Conservation (phyloP, 805 yeast genomes). For the Wickerhamomyces xylosicus region DNA sequence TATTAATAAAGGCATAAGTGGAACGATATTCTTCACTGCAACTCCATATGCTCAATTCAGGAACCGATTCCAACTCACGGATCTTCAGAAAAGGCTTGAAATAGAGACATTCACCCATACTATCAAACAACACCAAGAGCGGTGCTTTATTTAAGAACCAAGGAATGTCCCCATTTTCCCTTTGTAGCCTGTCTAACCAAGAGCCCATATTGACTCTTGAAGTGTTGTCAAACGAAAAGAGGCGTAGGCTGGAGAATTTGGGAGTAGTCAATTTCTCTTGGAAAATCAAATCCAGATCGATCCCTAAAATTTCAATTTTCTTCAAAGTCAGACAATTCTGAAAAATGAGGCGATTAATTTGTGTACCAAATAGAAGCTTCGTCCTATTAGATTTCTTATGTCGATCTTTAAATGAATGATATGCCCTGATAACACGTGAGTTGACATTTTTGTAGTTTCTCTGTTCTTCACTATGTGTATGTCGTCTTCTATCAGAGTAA, state of each 20-base stretch:
- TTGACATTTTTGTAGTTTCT: not conserved
- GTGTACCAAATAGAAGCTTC: conserved; percentile 1
- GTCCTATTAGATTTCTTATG: not conserved
- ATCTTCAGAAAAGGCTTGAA: conserved; percentile 1
- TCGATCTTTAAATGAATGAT: not conserved
- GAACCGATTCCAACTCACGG: not conserved
- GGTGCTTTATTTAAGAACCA: conserved; percentile 7
- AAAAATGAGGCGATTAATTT: conserved; percentile 3
- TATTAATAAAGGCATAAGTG: not conserved
- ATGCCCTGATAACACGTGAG: not conserved
- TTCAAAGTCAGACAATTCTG: conserved; percentile 1
- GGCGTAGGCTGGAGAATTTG: conserved; percentile 13
- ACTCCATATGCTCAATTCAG: conserved; percentile 7
- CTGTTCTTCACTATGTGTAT: not conserved
- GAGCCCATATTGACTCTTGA: conserved; percentile 9
- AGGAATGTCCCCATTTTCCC: conserved; percentile 3
- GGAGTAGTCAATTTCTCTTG: not conserved
- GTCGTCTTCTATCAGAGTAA: not conserved
- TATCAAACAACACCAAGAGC: conserved; percentile 13
- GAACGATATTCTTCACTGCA: not conserved
- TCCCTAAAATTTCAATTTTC: conserved; percentile 12
- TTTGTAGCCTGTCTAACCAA: conserved; percentile 15
- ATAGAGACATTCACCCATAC: conserved; percentile 8
- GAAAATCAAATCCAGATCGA: conserved; percentile 14
- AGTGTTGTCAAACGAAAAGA: conserved; percentile 19